phyloP scores from a whole-genome alignment of 176 grass and related monocot species.

The Cenchrus fungigraminus region DNA sequence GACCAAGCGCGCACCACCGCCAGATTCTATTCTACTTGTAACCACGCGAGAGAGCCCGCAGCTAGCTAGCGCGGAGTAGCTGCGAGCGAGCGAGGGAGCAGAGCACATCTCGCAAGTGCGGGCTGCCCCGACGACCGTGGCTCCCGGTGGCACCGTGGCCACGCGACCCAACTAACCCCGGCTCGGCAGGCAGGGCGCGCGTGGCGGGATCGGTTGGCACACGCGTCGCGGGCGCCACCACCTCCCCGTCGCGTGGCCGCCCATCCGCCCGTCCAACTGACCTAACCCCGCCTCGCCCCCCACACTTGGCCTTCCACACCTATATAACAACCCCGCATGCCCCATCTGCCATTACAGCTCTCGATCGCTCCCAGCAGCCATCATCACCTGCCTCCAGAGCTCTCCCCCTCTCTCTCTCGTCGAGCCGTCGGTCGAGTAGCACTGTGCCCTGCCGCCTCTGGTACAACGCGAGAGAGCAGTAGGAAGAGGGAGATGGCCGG shows the following conservation, averaged over 20 bases:
- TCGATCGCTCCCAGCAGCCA: too few relatives aligned
- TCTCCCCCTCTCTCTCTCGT: too few relatives aligned
- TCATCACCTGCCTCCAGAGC: too few relatives aligned
- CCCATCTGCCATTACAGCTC: background rate
- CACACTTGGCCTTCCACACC: background rate
- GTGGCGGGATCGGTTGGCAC: constrained; percentile 18
- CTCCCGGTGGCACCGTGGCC: background rate
- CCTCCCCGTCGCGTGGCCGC: constrained; percentile 39
- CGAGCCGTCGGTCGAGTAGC: too few relatives aligned
- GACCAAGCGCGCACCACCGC: too few relatives aligned
- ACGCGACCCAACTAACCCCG: constrained; percentile 52
- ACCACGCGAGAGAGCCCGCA: too few relatives aligned
- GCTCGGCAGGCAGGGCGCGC: too few relatives aligned
- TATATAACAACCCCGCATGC: constrained; percentile 31
- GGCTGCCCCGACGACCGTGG: too few relatives aligned
- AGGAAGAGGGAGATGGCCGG: background rate
- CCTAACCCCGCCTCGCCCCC: constrained; percentile 43
- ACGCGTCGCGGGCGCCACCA: constrained; percentile 8
- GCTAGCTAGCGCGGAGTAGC: too few relatives aligned
- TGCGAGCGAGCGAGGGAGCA: too few relatives aligned
- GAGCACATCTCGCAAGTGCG: too few relatives aligned
- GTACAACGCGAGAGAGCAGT: background rate
- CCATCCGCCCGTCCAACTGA: constrained; percentile 80
- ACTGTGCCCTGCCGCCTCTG: background rate
- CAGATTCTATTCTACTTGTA: too few relatives aligned